These are phyloP conservation scores for Alectoria sarmentosa DNA, from an alignment of 495 filamentous ascomycete species.

Conservation along the genomic window DNA sequence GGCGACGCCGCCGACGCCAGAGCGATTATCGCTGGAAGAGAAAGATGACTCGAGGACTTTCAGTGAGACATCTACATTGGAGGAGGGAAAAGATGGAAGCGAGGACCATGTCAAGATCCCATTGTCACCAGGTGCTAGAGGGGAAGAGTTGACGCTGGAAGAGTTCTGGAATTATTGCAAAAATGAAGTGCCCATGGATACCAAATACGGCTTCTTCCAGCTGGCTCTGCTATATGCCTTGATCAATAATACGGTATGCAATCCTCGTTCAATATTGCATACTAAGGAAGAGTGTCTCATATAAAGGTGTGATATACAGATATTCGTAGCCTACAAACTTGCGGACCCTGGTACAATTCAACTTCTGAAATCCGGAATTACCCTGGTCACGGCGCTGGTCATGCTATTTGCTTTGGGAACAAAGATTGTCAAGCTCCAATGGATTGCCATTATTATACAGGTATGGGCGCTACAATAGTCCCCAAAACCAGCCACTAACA, in stretches of 20 bases:
- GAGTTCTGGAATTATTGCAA: slow-evolving; percentile 16
- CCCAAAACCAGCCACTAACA: background rate
- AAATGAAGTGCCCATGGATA: slow-evolving; percentile 23
- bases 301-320: background rate
- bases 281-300: background rate
- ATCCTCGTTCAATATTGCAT: background rate
- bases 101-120: background rate
- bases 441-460: slow-evolving; percentile 5
- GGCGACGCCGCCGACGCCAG: slow-evolving; percentile 2
- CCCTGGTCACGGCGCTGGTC: slow-evolving; percentile 1
- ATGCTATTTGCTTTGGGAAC: slow-evolving; percentile 3
- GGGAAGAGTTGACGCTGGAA: background rate
- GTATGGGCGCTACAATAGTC: background rate
- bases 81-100: background rate
- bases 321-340: slow-evolving; percentile 4
- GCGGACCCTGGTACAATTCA: background rate
- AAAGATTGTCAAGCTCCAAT: slow-evolving; percentile 1
- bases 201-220: slow-evolving; percentile 25
- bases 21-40: slow-evolving; percentile 9
- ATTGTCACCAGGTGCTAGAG: background rate
- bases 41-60: slow-evolving; percentile 9
- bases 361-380: slow-evolving; percentile 1
- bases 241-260: slow-evolving; percentile 27
- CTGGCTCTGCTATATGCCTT: slow-evolving; percentile 28
- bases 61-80: slow-evolving; percentile 2